Evolutionary conservation across 441 rosid genomes (phyloP).

Genomic region (Mallotus japonicus): DNA sequence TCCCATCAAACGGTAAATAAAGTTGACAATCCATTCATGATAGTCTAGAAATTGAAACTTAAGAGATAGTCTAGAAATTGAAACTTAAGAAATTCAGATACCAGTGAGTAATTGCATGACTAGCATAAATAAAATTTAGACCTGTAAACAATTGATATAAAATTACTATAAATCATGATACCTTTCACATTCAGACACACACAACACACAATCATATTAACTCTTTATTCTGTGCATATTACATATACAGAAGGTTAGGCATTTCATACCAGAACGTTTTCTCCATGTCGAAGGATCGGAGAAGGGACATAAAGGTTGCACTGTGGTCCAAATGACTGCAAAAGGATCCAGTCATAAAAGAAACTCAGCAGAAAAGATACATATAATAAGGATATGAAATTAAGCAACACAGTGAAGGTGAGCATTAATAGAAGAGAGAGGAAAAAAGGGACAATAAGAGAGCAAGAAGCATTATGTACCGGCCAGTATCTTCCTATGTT

Average conservation of each 20-base stretch:
- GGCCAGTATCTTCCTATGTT: slow-evolving; percentile 98
- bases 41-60: background rate
- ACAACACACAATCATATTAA: background rate
- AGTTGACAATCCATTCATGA: background rate
- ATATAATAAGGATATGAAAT: background rate
- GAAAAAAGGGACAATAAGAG: background rate
- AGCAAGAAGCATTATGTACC: slow-evolving; percentile 34
- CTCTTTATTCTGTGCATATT: background rate
- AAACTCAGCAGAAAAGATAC: background rate
- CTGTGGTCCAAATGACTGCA: slow-evolving; percentile 80
- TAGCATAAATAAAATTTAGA: background rate
- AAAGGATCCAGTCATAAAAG: background rate
- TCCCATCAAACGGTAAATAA: background rate
- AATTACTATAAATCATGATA: background rate
- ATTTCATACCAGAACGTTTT: slow-evolving; percentile 62
- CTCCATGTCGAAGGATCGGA: slow-evolving; percentile 69
- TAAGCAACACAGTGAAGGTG: background rate
- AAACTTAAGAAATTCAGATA: background rate
- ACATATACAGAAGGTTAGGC: background rate
- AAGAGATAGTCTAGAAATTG: background rate
- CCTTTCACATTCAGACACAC: background rate
- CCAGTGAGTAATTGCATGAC: background rate
- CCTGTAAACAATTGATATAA: background rate
- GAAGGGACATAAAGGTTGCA: slow-evolving; percentile 87
- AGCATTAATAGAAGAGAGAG: background rate